These are phyloP conservation scores for Stemphylium beticola DNA, from an alignment of 2,329 filamentous ascomycete species.

Conservation along the genomic window DNA sequence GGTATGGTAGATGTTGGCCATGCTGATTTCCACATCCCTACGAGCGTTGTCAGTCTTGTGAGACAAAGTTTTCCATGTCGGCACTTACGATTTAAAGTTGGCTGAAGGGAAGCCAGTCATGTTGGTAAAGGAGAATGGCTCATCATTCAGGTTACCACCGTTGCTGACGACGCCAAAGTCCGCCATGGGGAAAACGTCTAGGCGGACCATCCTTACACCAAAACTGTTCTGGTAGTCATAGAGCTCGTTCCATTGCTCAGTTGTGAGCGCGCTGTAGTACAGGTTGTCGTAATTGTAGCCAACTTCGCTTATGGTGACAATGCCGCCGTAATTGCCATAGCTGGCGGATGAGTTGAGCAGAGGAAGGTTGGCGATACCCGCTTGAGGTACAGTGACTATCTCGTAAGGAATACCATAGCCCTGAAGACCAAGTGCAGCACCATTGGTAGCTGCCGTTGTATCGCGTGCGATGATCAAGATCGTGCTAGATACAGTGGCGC, in stretches of 20 bases:
- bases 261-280: slow-evolving; percentile 62
- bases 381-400: slow-evolving; percentile 60
- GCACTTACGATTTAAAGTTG: slow-evolving; percentile 55
- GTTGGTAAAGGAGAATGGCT: slow-evolving; percentile 60
- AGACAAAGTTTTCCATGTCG: neutral
- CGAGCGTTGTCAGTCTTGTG: slow-evolving; percentile 9
- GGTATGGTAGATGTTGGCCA: slow-evolving; percentile 61
- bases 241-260: slow-evolving; percentile 62
- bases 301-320: slow-evolving; percentile 62
- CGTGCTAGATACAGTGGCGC: slow-evolving; percentile 50
- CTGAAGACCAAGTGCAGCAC: slow-evolving; percentile 62
- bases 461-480: slow-evolving; percentile 65
- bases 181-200: slow-evolving; percentile 62
- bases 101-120: slow-evolving; percentile 61
- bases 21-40: slow-evolving; percentile 40
- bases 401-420: slow-evolving; percentile 68
- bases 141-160: slow-evolving; percentile 42
- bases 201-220: slow-evolving; percentile 65
- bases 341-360: slow-evolving; percentile 56
- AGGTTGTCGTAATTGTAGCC: slow-evolving; percentile 59
- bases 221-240: slow-evolving; percentile 65
- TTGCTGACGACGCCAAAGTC: slow-evolving; percentile 54
- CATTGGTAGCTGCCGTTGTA: slow-evolving; percentile 55
- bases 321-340: slow-evolving; percentile 65
- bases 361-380: slow-evolving; percentile 58